Evolutionary conservation across 75 land plant species (phyloP).

Genomic region (Chamaecyparis obtusa): DNA sequence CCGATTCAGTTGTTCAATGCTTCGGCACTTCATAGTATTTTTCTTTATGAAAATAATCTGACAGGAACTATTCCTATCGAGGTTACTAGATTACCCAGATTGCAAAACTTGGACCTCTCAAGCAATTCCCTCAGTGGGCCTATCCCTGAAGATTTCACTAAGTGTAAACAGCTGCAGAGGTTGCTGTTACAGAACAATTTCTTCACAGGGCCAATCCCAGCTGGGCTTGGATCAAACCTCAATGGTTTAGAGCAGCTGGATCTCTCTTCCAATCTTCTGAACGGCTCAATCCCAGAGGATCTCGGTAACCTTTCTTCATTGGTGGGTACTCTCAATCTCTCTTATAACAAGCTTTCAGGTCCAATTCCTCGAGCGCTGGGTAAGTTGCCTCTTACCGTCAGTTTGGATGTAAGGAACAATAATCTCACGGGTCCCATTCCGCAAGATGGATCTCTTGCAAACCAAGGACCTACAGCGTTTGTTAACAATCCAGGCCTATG

Average conservation of each 20-base stretch:
- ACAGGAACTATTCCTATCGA: conserved; percentile 67
- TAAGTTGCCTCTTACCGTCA: conserved; percentile 58
- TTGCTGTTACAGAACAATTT: conserved; percentile 37
- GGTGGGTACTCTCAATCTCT: conserved; percentile 61
- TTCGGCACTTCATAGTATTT: conserved; percentile 58
- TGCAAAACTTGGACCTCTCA: conserved; percentile 76
- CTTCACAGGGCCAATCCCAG: conserved; percentile 63
- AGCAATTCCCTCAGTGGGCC: conserved; percentile 57
- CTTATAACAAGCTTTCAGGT: conserved; percentile 62
- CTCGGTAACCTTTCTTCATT: conserved; percentile 60
- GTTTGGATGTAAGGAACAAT: conserved; percentile 66
- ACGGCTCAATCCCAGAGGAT: conserved; percentile 59
- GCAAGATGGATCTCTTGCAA: conserved; percentile 52
- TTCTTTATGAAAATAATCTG: conserved; percentile 65
- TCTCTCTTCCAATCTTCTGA: conserved; percentile 53
- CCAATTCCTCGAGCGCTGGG: conserved; percentile 66
- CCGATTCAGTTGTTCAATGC: conserved; percentile 67
- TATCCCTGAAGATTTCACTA: conserved; percentile 31
- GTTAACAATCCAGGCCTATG: conserved; percentile 63
- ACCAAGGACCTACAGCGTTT: conserved; percentile 78
- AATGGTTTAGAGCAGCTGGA: conserved; percentile 53
- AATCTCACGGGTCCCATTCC: conserved; percentile 80
- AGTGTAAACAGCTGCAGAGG: conserved; percentile 59
- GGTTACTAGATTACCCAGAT: conserved; percentile 29
- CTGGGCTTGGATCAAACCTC: conserved; percentile 49